These are phyloP conservation scores for Friedmanniomyces endolithicus DNA, from an alignment of 495 filamentous ascomycete genomes.

Conservation along the genomic window DNA sequence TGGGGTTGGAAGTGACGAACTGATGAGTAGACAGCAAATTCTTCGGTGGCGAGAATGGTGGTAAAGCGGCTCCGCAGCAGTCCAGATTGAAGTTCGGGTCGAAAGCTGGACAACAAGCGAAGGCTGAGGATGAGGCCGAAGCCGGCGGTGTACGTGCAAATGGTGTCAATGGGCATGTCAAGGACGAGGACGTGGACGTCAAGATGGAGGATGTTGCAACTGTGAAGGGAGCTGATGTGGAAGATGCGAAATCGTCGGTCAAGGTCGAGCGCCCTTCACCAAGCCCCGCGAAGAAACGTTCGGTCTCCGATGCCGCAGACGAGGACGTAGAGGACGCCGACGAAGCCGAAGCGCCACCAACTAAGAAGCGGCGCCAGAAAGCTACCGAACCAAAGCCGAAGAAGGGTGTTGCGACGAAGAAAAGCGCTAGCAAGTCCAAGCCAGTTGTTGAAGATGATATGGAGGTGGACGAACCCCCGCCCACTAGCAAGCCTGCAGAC, in stretches of 20 bases:
- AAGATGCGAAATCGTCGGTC: background rate
- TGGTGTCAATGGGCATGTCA: slow-evolving; percentile 16
- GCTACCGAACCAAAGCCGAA: slow-evolving; percentile 19
- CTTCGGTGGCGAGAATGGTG: slow-evolving; percentile 47
- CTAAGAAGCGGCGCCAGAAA: slow-evolving; percentile 37
- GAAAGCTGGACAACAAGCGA: slow-evolving; percentile 17
- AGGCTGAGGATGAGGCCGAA: slow-evolving; percentile 24
- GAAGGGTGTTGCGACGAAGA: slow-evolving; percentile 23
- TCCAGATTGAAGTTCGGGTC: slow-evolving; percentile 32
- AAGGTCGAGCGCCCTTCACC: slow-evolving; percentile 5
- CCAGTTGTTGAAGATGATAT: slow-evolving; percentile 31
- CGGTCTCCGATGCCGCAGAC: slow-evolving; percentile 20
- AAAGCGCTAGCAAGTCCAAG: slow-evolving; percentile 13
- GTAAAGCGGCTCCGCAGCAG: slow-evolving; percentile 50
- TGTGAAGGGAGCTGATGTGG: slow-evolving; percentile 16
- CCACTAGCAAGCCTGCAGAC: background rate
- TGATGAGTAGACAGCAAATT: slow-evolving; percentile 44
- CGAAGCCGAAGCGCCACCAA: slow-evolving; percentile 38
- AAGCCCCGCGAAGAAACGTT: slow-evolving; percentile 14
- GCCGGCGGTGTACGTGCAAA: slow-evolving; percentile 21
- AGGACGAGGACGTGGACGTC: slow-evolving; percentile 9
- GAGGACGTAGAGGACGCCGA: slow-evolving; percentile 34
- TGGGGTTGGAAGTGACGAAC: background rate
- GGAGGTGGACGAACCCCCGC: background rate
- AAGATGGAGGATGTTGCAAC: slow-evolving; percentile 15